phyloP scores from a whole-genome alignment of 2,329 filamentous ascomycete species.

The Zasmidium citrigriseum region DNA sequence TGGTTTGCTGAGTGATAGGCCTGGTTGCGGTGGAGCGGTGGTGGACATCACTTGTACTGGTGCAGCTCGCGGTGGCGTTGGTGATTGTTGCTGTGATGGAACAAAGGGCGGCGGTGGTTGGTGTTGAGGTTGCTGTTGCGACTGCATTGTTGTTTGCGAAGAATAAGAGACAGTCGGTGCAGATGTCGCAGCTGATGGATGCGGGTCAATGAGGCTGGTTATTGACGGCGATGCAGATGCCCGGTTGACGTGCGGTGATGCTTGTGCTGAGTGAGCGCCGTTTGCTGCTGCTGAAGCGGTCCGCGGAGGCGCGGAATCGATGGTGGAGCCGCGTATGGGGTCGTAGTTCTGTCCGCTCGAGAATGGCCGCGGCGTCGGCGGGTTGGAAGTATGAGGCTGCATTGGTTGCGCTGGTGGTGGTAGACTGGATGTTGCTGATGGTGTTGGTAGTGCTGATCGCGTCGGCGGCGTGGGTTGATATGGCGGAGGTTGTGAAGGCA shows the following conservation, averaged over 20 bases:
- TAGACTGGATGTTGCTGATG: constrained; percentile 32
- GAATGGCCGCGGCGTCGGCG: constrained; percentile 44
- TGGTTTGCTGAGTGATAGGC: constrained; percentile 11
- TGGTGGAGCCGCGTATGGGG: constrained; percentile 74
- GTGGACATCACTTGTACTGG: constrained; percentile 2
- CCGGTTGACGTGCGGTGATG: constrained; percentile 57
- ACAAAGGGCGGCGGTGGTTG: constrained; percentile 18
- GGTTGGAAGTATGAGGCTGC: constrained; percentile 41
- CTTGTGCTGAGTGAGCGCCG: constrained; percentile 35
- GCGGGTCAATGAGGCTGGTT: constrained; percentile 81
- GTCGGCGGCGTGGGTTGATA: constrained; percentile 31
- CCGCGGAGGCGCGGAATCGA: constrained; percentile 29
- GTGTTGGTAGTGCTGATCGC: constrained; percentile 21
- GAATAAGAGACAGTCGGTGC: constrained; percentile 33
- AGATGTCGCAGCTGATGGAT: constrained; percentile 39
- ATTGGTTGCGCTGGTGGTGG: constrained; percentile 44
- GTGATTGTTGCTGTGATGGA: constrained; percentile 20
- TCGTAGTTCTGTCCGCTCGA: constrained; percentile 85
- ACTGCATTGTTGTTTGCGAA: constrained; percentile 26
- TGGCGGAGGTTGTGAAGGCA: constrained; percentile 15
- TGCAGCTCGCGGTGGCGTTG: constrained; percentile 21
- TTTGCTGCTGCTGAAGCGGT: constrained; percentile 20
- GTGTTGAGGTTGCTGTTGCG: constrained; percentile 11
- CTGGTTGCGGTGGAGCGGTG: constrained; percentile 11
- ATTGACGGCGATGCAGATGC: constrained; percentile 92